Evolutionary conservation across 495 filamentous ascomycete genomes (phyloP), one percentile per base, ranked within the genome.

Genomic region (Clavariopsis aquatica): DNA sequence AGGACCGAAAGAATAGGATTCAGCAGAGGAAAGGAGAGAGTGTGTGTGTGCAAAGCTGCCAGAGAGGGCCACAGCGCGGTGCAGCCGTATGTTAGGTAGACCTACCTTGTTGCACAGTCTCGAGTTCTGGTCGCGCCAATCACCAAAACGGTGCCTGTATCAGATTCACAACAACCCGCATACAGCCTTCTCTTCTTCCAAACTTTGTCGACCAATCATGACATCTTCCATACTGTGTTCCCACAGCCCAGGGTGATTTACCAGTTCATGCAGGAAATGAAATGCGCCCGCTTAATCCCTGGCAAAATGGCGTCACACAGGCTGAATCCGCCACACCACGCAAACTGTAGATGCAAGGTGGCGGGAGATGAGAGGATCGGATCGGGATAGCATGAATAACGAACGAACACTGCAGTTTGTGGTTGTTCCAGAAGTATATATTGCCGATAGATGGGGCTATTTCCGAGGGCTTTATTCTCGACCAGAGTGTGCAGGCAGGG

Each of bases 101-200:
- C 24, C 57, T 49, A 20, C 29, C 2, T 36, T 27, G 31, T 53
- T 22, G 47, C 34, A 46, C 58, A 43, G 47, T 52, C 46, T 53
- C 47, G 49, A n/a, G 45, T 52, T 34, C 26, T 12, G 26, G 26
- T 20, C 57, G 20, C 22, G 13, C 31, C 60, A 29, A 47, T 36
- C 36, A 20, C 41, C 36, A 26, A 46, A 63, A 63, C 60, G 13
- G 20, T 23, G 7, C 23, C 19, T 38, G 61, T 55, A 49, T 64
- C 61, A 64, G 53, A 52, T 51, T 27, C 22, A 58, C 2, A 43
- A n/a, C 27, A 26, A 47, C 20, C 55, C 55, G 55, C 55, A 58
- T 58, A 58, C 41, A 28, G 23, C 36, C 24, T 27, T 20, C 15
- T 24, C 46, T 58, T 58, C 55, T 8, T 2, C 36, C 36, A 46